phyloP scores from a whole-genome alignment of 2,329 filamentous ascomycete species.

The Albifimbria verrucaria region DNA sequence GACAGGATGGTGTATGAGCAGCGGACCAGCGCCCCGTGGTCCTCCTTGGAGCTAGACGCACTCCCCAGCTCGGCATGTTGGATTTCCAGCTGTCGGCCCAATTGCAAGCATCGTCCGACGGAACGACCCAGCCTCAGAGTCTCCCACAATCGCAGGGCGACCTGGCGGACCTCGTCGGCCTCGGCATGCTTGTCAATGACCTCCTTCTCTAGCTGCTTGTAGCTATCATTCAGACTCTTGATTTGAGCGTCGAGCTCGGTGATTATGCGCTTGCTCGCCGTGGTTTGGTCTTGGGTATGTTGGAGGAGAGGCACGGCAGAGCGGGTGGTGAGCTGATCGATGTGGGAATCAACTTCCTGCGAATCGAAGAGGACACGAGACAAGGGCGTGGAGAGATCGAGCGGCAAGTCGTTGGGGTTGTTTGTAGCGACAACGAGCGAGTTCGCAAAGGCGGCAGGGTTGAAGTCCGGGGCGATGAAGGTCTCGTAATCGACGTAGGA shows the following conservation, averaged over 20 bases:
- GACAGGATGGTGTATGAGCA: conserved; percentile 77
- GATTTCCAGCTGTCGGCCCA: conserved; percentile 84
- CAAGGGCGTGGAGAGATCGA: conserved; percentile 91
- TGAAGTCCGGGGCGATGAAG: conserved; percentile 82
- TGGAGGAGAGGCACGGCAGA: conserved; percentile 77
- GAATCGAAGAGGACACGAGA: conserved; percentile 94
- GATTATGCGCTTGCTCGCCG: conserved; percentile 69
- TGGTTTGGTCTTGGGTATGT: conserved; percentile 72
- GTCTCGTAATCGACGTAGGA: conserved; percentile 96
- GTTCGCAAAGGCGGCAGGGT: conserved; percentile 80
- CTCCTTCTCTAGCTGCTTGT: conserved; percentile 80
- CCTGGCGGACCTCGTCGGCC: conserved; percentile 76
- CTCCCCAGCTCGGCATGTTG: conserved; percentile 65
- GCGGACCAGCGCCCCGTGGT: conserved; percentile 75
- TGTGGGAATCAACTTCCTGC: conserved; percentile 94
- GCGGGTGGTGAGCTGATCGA: conserved; percentile 82
- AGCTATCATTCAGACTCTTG: conserved; percentile 76
- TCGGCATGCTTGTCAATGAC: conserved; percentile 82
- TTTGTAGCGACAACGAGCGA: conserved; percentile 85
- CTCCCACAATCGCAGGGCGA: conserved; percentile 75
- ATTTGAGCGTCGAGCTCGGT: conserved; percentile 77
- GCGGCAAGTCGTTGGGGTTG: conserved; percentile 81
- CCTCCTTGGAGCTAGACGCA: conserved; percentile 52
- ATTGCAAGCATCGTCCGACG: conserved; percentile 73
- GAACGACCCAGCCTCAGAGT: conserved; percentile 74